Percentiles rank a stretch among this genome's conserved stretches.
These are phyloP conservation scores for Saccharomycopsis malanga DNA, from an alignment of 805 yeast species.

Conservation along the genomic window DNA sequence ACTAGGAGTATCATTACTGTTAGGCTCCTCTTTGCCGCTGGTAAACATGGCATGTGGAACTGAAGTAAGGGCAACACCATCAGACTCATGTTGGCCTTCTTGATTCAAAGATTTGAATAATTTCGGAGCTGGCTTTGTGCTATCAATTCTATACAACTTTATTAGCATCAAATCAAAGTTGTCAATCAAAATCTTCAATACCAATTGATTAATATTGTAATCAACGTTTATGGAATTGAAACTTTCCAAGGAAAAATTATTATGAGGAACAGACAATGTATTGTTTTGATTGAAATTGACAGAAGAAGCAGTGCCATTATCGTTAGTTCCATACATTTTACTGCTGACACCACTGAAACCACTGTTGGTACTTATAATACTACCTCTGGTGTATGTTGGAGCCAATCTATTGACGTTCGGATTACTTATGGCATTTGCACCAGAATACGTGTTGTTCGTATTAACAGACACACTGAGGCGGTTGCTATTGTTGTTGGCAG, in stretches of 20 bases:
- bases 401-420: not conserved
- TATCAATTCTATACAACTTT: not conserved
- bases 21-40: too few relatives aligned
- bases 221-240: slow-evolving; percentile 19
- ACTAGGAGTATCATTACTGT: not conserved
- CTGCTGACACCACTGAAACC: slow-evolving; percentile 11
- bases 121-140: not conserved
- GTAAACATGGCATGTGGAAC: too few relatives aligned
- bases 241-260: slow-evolving; percentile 20
- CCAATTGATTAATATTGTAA: slow-evolving; percentile 18
- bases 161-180: slow-evolving; percentile 16
- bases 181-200: slow-evolving; percentile 18
- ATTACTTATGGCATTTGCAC: not conserved
- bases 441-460: slow-evolving; percentile 7
- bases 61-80: too few relatives aligned
- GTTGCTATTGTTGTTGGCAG: not conserved
- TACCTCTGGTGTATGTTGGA: slow-evolving; percentile 11
- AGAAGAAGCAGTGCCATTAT: slow-evolving; percentile 1
- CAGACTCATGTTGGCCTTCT: not conserved
- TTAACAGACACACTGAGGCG: slow-evolving; percentile 11
- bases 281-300: not conserved
- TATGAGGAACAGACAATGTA: not conserved
- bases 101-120: not conserved
- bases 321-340: slow-evolving; percentile 4
- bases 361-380: slow-evolving; percentile 15